Evolutionary conservation across 768 basidiomycete genomes (phyloP), one percentile per base, ranked within the genome.

Genomic region (Lentinula lateritia): DNA sequence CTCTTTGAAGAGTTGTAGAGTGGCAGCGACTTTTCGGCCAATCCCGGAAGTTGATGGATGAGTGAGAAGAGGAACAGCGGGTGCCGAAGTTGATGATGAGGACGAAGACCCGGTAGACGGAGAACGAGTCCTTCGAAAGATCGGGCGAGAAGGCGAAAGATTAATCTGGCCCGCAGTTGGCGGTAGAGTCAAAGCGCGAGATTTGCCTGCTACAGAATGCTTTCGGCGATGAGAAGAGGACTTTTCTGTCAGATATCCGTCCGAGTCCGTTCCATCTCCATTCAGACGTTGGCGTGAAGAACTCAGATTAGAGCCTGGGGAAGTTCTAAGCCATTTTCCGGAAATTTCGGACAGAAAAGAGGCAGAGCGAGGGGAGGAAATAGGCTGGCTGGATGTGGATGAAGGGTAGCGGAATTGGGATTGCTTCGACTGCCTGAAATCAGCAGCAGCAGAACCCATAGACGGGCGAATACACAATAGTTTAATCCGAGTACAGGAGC

Each of bases 1-100:
- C 74, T 91, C 89, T 67, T 88, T 92, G 79, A 93, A 93, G 10
- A 93, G 79, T 66, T 92, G 87, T 10, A 93, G 78, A 5, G 87
- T 86, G 10, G 88, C 90, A 1, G 92, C 92, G 36, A 93, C 91
- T 71, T 93, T 93, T 66, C 92, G 85, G 35, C 90, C 87, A 52
- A 87, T 89, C 18, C 85, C 86, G 28, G 55, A 68, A 38, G 70
- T 70, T 16, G 74, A 65, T 55, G 72, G 73, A 28, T 69, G 72
- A 15, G 70, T 64, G 5, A 28, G 53, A 54, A 39, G 36, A 39
- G 35, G 53, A 13, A 41, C 35, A 15, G 68, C 67, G 38, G 67
- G 59, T 15, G 52, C 62, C 45, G 75, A 73, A 20, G 71, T 70
- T 34, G 71, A 68, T 41, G 73, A 73, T n/a, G 74, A 68, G 38